Evolutionary conservation across 345 rosid genomes (phyloP).

Genomic region (Abelmoschus esculentus): DNA sequence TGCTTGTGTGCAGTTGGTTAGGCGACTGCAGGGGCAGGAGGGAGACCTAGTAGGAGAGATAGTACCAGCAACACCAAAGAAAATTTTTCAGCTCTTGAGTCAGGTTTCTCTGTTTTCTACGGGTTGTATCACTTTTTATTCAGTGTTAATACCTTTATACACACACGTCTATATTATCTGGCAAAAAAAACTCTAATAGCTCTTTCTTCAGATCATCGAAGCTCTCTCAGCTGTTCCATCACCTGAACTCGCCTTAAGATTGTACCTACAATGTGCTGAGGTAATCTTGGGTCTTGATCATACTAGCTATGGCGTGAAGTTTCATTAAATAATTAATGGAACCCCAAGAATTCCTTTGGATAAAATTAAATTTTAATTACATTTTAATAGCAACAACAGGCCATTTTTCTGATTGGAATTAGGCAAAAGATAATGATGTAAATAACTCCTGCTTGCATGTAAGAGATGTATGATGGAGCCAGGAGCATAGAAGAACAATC

Average conservation of each 20-base stretch:
- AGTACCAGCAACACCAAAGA: constrained; percentile 57
- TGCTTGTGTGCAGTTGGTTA: constrained; percentile 57
- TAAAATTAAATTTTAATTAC: background rate
- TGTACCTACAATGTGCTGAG: constrained; percentile 89
- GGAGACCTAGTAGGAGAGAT: constrained; percentile 52
- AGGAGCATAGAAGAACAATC: background rate
- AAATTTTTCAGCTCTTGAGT: constrained; percentile 64
- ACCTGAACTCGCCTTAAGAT: constrained; percentile 76
- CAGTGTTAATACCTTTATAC: background rate
- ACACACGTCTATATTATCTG: background rate
- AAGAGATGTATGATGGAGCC: background rate
- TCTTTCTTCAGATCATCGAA: constrained; percentile 53
- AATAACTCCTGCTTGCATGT: too few relatives aligned
- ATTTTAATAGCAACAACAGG: background rate
- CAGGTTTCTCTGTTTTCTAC: constrained; percentile 38
- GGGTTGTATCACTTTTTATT: background rate
- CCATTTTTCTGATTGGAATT: background rate
- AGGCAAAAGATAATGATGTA: background rate
- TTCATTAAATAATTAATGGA: background rate
- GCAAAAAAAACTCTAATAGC: constrained; percentile 1
- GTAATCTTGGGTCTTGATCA: constrained; percentile 27
- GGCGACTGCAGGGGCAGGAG: constrained; percentile 56
- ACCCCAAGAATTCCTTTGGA: background rate
- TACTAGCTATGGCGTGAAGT: background rate
- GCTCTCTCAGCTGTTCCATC: constrained; percentile 55